Percentiles rank a stretch among this genome's conserved stretches.
phyloP scores from a whole-genome alignment of 352 stramenopile genomes.

The Pythium periplocum region DNA sequence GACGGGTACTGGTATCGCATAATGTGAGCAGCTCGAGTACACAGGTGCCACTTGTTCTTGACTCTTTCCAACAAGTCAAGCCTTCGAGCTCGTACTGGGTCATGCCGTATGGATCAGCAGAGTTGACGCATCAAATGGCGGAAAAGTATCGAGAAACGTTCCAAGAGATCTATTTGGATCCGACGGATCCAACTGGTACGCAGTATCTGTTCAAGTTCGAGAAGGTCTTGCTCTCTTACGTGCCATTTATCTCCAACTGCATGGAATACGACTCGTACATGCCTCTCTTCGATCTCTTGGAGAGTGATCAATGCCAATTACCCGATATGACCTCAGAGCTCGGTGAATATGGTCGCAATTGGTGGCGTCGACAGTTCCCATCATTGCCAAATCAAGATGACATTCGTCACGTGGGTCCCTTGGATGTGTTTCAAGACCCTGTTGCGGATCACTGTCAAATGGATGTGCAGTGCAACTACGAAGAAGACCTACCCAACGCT shows the following conservation, averaged over 20 bases:
- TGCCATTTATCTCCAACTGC: conserved; percentile 97
- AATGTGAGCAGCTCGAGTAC: conserved; percentile 82
- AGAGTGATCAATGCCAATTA: conserved; percentile 88
- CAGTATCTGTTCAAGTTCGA: conserved; percentile 76
- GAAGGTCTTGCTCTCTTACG: conserved; percentile 89
- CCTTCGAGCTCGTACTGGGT: conserved; percentile 56
- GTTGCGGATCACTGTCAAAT: conserved; percentile 90
- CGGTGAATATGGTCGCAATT: conserved; percentile 52
- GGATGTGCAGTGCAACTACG: conserved; percentile 88
- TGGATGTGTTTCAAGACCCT: conserved; percentile 84
- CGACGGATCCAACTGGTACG: conserved; percentile 26
- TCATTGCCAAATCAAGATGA: conserved; percentile 94
- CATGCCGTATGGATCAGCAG: conserved; percentile 63
- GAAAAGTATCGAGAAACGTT: conserved; percentile 96
- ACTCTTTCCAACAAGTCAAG: conserved; percentile 55
- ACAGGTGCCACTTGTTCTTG: conserved; percentile 69
- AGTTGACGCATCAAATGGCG: conserved; percentile 83
- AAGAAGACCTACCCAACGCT: conserved; percentile 86
- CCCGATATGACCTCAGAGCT: conserved; percentile 76
- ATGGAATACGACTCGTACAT: conserved; percentile 95
- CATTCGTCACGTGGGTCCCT: conserved; percentile 84
- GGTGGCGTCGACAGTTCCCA: conserved; percentile 69
- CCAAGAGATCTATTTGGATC: conserved; percentile 80
- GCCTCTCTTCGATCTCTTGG: conserved; percentile 89
- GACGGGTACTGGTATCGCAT: conserved; percentile 91